phyloP scores from a whole-genome alignment of 805 yeast genomes.

The Wickerhamiella siamensis region DNA sequence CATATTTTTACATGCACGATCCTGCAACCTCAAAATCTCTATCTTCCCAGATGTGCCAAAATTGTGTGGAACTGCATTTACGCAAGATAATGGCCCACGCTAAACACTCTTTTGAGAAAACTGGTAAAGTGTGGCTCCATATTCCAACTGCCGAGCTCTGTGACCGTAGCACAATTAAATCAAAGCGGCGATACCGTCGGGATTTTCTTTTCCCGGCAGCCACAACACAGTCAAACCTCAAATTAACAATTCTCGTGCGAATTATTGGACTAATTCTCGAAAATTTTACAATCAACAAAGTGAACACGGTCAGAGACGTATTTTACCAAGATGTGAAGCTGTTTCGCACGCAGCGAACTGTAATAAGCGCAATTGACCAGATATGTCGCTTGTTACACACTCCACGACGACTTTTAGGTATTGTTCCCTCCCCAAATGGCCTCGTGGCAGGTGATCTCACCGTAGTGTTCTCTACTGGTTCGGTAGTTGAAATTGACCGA shows the following conservation, averaged over 20 bases:
- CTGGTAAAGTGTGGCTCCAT: not conserved
- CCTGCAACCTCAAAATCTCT: not conserved
- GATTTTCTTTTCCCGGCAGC: not conserved
- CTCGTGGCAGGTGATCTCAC: conserved; percentile 31
- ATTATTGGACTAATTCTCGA: conserved; percentile 10
- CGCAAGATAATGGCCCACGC: not conserved
- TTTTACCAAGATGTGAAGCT: conserved; percentile 43
- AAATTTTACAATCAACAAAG: conserved; percentile 9
- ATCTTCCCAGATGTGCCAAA: not conserved
- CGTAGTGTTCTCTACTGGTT: conserved; percentile 10
- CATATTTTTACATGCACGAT: not conserved
- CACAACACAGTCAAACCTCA: not conserved
- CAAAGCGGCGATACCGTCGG: not conserved
- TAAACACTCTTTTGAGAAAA: not conserved
- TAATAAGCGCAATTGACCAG: conserved; percentile 29
- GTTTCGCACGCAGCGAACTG: conserved; percentile 32
- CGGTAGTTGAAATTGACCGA: conserved; percentile 10
- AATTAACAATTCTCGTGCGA: conserved; percentile 10
- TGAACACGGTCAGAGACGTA: conserved; percentile 37
- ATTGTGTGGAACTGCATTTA: not conserved
- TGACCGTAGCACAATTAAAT: not conserved
- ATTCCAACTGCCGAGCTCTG: not conserved
- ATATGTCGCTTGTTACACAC: conserved; percentile 29
- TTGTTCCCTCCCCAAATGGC: conserved; percentile 45
- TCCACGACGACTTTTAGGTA: conserved; percentile 28